A percentile compares a stretch with the other conserved stretches of the same genome.
Conservation (phyloP, 2,329 filamentous ascomycete species). For the Clonostachys sp. region DNA sequence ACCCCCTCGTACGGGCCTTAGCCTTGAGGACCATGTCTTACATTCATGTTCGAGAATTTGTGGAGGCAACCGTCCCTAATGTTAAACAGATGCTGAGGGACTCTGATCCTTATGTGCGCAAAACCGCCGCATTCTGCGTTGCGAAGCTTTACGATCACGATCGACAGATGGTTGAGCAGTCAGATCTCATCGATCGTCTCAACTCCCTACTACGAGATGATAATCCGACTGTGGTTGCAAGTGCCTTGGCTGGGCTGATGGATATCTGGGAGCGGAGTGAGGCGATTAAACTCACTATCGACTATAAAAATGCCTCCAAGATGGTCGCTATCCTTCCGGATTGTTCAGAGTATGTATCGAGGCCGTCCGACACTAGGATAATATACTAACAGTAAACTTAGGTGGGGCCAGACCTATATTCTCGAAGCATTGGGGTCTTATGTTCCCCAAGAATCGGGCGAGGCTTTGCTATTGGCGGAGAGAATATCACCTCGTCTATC, state of each 20-base stretch:
- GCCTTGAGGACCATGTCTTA: slow-evolving; percentile 95
- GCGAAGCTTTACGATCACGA: slow-evolving; percentile 98
- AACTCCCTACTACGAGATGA: slow-evolving; percentile 90
- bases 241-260: slow-evolving; percentile 84
- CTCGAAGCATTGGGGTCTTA: slow-evolving; percentile 97
- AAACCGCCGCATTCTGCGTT: slow-evolving; percentile 93
- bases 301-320: slow-evolving; percentile 96
- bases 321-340: slow-evolving; percentile 95
- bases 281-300: slow-evolving; percentile 95
- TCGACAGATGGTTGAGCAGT: slow-evolving; percentile 79
- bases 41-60: slow-evolving; percentile 92
- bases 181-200: slow-evolving; percentile 86
- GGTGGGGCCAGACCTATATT: slow-evolving; percentile 99
- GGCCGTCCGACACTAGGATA: neutral
- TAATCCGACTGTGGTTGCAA: slow-evolving; percentile 95
- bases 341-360: slow-evolving; percentile 80
- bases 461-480: slow-evolving; percentile 86
- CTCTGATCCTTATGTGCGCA: slow-evolving; percentile 90
- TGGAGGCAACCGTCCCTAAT: slow-evolving; percentile 82
- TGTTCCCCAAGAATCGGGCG: slow-evolving; percentile 83
- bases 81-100: slow-evolving; percentile 82
- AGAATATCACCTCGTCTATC: slow-evolving; percentile 92
- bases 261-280: slow-evolving; percentile 99
- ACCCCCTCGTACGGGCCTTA: slow-evolving; percentile 87
- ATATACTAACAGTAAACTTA: slow-evolving; percentile 21